phyloP scores from a whole-genome alignment of 208 protist species.

The Trypanosoma congolense region DNA sequence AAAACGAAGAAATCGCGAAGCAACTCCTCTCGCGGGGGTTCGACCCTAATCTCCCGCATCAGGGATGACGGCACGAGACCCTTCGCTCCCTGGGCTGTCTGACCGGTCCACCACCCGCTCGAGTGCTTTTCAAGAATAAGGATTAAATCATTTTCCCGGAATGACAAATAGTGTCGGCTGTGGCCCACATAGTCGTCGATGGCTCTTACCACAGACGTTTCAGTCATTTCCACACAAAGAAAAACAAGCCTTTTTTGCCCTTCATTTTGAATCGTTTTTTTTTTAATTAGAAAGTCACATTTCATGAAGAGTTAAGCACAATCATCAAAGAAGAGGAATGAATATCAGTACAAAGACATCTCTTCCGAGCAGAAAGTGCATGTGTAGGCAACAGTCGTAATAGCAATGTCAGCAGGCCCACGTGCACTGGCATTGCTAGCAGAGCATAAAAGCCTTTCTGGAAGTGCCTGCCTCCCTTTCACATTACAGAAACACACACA shows the following conservation, averaged over 20 bases:
- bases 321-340: no score
- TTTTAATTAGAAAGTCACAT: no score
- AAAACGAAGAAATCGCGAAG: conserved; percentile 27
- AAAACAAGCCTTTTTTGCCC: not conserved
- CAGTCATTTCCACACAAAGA: not conserved
- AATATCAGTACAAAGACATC: no score
- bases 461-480: no score
- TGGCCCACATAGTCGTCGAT: conserved; percentile 54
- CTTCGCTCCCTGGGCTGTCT: conserved; percentile 35
- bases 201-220: conserved; percentile 31
- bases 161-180: conserved; percentile 37
- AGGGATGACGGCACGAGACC: conserved; percentile 77
- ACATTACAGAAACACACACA: no score
- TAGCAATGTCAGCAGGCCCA: no score
- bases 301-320: no score
- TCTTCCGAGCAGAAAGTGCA: no score
- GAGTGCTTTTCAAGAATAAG: conserved; percentile 48
- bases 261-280: no score
- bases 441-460: no score
- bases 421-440: no score
- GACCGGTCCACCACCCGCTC: conserved; percentile 75
- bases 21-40: conserved; percentile 26
- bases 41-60: conserved; percentile 34
- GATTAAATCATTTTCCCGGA: conserved; percentile 48
- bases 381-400: no score